phyloP scores from a whole-genome alignment of 2,329 filamentous ascomycete genomes.

The Cryphonectria radicalis region DNA sequence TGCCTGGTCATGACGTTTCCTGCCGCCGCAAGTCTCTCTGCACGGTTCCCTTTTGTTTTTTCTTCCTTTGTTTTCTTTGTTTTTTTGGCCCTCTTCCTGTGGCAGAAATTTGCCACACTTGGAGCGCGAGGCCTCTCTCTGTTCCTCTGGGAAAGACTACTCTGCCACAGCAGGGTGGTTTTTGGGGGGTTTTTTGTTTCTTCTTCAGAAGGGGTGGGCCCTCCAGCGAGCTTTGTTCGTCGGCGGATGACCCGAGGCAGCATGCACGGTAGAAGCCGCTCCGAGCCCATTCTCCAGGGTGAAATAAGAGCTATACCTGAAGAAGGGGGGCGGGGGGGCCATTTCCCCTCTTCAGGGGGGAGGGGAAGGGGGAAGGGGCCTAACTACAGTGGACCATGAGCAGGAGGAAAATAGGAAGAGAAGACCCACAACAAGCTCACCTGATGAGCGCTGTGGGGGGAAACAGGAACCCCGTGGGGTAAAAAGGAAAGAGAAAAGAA shows the following conservation, averaged over 20 bases:
- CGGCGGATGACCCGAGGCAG: background rate
- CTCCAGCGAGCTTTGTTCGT: background rate
- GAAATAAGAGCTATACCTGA: slow-evolving; percentile 3
- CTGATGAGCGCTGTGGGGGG: slow-evolving; percentile 1
- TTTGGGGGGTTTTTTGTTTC: too few relatives aligned
- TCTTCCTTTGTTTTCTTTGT: background rate
- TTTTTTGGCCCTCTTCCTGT: background rate
- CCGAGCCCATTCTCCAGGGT: background rate
- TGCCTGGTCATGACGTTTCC: background rate
- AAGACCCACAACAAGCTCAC: background rate
- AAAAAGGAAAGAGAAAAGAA: background rate
- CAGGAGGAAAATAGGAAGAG: slow-evolving; percentile 3
- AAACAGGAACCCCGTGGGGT: background rate
- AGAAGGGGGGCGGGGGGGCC: background rate
- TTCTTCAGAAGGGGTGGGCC: background rate
- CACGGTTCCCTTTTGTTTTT: background rate
- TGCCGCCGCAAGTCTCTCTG: background rate
- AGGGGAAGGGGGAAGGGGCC: too few relatives aligned
- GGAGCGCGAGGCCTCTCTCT: background rate
- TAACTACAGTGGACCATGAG: background rate
- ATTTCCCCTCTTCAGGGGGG: background rate
- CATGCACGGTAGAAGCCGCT: slow-evolving; percentile 12
- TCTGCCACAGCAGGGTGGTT: too few relatives aligned
- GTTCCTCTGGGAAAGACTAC: background rate
- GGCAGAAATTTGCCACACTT: background rate